Evolutionary conservation across 2,329 filamentous ascomycete species (phyloP).

Genomic region (Periconia digitata): DNA sequence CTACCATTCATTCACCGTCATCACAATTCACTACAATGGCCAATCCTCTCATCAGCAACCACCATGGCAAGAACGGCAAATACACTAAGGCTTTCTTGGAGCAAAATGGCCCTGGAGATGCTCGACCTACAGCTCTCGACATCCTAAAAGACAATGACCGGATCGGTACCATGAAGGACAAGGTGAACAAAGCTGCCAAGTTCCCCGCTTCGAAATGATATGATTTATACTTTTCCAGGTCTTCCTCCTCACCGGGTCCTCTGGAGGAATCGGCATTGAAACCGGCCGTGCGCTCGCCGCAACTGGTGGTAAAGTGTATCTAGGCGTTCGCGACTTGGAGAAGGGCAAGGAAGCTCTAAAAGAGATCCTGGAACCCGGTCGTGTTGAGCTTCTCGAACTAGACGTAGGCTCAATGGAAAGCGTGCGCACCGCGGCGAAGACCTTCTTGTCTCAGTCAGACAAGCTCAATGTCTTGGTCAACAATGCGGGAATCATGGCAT

Average conservation of each 20-base stretch:
- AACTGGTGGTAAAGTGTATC: slow-evolving; percentile 51
- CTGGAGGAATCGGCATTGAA: slow-evolving; percentile 29
- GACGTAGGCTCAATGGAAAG: slow-evolving; percentile 10
- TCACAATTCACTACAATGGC: too few relatives aligned
- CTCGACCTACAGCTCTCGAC: slow-evolving; percentile 43
- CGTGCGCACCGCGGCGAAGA: not conserved
- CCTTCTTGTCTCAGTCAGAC: slow-evolving; percentile 23
- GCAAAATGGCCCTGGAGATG: slow-evolving; percentile 37
- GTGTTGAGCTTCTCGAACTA: slow-evolving; percentile 13
- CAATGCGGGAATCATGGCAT: slow-evolving; percentile 39
- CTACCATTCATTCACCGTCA: too few relatives aligned
- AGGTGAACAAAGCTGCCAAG: too few relatives aligned
- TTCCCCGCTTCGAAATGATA: too few relatives aligned
- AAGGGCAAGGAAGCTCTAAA: slow-evolving; percentile 15
- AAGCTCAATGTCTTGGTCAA: slow-evolving; percentile 27
- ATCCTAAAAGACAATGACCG: slow-evolving; percentile 42
- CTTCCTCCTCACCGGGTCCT: slow-evolving; percentile 26
- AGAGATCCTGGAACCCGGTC: slow-evolving; percentile 12
- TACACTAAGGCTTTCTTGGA: too few relatives aligned
- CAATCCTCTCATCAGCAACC: too few relatives aligned
- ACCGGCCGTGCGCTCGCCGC: slow-evolving; percentile 43
- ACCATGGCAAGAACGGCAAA: too few relatives aligned
- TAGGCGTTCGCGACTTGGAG: slow-evolving; percentile 45
- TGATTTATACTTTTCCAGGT: too few relatives aligned
- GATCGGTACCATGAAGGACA: not conserved